phyloP scores from a whole-genome alignment of 305 asterid genomes.

The Fraxinus ornus region DNA sequence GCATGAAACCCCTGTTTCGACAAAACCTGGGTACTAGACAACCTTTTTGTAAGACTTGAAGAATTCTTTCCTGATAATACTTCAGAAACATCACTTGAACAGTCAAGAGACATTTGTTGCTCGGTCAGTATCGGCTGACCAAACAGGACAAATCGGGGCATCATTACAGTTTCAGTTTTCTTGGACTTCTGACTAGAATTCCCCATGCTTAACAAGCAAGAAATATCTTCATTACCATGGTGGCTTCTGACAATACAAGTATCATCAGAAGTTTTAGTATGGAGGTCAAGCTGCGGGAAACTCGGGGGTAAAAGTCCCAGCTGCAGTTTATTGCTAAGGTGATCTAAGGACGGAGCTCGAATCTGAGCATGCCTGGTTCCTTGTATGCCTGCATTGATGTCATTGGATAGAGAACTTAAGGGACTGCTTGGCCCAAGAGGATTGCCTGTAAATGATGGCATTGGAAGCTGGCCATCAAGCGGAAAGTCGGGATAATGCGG shows the following conservation, averaged over 20 bases:
- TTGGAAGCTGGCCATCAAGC: conserved; percentile 62
- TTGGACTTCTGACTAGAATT: conserved; percentile 46
- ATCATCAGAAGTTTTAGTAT: conserved; percentile 42
- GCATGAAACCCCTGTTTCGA: conserved; percentile 42
- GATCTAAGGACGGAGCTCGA: conserved; percentile 70
- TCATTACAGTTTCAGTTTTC: conserved; percentile 34
- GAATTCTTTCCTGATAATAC: conserved; percentile 30
- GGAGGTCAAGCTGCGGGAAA: conserved; percentile 49
- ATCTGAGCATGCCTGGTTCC: conserved; percentile 99
- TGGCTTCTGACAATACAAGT: conserved; percentile 30
- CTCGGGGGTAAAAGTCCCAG: conserved; percentile 54
- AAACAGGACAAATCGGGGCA: conserved; percentile 69
- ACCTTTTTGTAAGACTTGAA: conserved; percentile 31
- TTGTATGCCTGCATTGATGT: conserved; percentile 93
- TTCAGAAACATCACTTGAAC: conserved; percentile 37
- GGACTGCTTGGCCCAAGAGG: conserved; percentile 78
- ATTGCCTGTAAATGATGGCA: conserved; percentile 83
- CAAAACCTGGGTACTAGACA: conserved; percentile 30
- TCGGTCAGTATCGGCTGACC: conserved; percentile 96
- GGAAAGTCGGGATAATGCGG: conserved; percentile 56
- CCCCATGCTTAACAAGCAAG: conserved; percentile 79
- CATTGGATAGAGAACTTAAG: conserved; percentile 54
- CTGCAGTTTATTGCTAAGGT: conserved; percentile 65
- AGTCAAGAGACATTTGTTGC: conserved; percentile 69
- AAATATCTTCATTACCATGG: conserved; percentile 45